These are phyloP conservation scores for Fusarium coicis DNA, from an alignment of 2,329 filamentous ascomycete species.

Conservation along the genomic window DNA sequence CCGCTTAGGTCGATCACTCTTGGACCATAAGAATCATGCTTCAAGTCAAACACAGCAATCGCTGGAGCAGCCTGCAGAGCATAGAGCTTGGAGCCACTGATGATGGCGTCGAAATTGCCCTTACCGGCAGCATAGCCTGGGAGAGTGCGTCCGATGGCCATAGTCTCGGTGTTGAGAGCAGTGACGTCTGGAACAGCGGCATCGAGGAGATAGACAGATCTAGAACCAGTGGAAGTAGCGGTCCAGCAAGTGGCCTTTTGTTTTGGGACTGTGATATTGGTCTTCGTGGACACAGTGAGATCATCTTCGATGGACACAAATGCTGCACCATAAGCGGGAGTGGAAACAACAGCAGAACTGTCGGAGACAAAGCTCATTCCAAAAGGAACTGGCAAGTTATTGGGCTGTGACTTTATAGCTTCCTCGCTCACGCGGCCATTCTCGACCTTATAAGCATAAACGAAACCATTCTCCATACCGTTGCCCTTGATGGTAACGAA, in stretches of 20 bases:
- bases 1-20: not conserved
- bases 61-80: not conserved
- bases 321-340: slow-evolving; percentile 10
- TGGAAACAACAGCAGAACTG: not conserved
- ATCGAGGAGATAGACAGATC: slow-evolving; percentile 8
- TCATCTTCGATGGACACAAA: not conserved
- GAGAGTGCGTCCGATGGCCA: not conserved
- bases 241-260: slow-evolving; percentile 6
- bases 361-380: not conserved
- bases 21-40: not conserved
- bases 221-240: not conserved
- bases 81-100: slow-evolving; percentile 1
- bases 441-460: not conserved
- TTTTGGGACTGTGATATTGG: not conserved
- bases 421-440: not conserved
- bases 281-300: not conserved
- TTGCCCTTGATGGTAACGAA: slow-evolving; percentile 7
- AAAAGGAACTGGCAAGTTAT: slow-evolving; percentile 9
- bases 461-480: not conserved
- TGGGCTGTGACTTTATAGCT: not conserved
- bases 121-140: not conserved
- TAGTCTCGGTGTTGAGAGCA: not conserved
- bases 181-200: not conserved
- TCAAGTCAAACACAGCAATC: not conserved
- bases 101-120: slow-evolving; percentile 1